phyloP scores from a whole-genome alignment of 73 alveolate species.

The Tetrahymena elliotti region DNA sequence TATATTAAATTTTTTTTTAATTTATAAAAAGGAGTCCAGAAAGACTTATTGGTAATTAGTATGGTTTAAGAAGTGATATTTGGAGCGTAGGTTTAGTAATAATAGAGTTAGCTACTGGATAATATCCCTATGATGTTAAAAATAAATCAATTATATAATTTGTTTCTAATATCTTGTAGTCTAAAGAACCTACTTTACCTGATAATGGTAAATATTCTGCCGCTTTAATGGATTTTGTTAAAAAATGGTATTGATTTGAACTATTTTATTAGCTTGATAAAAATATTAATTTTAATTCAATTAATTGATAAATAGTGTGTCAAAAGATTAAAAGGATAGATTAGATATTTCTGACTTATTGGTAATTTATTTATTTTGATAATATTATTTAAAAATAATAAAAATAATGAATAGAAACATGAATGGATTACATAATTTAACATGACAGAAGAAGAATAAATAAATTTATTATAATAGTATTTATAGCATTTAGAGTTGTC shows the following conservation, averaged over 20 bases:
- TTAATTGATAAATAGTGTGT: background rate
- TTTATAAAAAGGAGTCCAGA: constrained; percentile 66
- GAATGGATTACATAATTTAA: background rate
- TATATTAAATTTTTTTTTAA: background rate
- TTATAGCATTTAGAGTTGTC: background rate
- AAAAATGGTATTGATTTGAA: constrained; percentile 3
- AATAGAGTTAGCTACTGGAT: constrained; percentile 74
- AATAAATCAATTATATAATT: constrained; percentile 11
- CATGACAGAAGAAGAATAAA: background rate
- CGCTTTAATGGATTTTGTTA: constrained; percentile 18
- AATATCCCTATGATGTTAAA: constrained; percentile 47
- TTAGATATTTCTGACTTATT: background rate
- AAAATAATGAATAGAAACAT: background rate
- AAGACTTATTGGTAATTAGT: constrained; percentile 48
- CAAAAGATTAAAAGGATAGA: background rate
- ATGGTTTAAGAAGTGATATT: constrained; percentile 71
- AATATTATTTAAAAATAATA: background rate
- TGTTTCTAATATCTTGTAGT: constrained; percentile 8
- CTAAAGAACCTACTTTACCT: constrained; percentile 16
- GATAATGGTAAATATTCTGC: background rate
- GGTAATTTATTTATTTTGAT: background rate
- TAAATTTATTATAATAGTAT: background rate
- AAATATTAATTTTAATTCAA: background rate
- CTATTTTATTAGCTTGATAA: background rate
- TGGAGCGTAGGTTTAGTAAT: constrained; percentile 81